Conservation (phyloP, 2,329 filamentous ascomycete species). For the Cercospora sesami region DNA sequence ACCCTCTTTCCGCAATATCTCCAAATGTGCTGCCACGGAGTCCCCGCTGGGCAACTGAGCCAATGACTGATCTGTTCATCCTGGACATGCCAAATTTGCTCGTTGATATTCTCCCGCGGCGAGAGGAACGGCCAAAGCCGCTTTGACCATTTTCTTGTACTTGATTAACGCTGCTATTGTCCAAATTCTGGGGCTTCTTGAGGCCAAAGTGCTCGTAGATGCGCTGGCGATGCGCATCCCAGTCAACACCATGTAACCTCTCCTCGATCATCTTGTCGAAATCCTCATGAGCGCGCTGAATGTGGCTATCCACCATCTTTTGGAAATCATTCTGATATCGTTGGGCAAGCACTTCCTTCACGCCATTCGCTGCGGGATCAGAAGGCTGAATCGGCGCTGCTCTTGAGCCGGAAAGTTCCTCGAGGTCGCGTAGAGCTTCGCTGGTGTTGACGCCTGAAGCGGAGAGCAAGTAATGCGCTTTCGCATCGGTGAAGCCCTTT, state of each 20-base stretch:
- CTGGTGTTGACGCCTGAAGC: slow-evolving; percentile 90
- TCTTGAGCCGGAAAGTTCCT: slow-evolving; percentile 32
- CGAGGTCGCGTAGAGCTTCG: slow-evolving; percentile 78
- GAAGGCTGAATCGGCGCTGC: slow-evolving; percentile 18
- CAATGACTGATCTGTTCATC: slow-evolving; percentile 83
- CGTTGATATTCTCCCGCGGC: slow-evolving; percentile 44
- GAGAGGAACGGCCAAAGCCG: slow-evolving; percentile 56
- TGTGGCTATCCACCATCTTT: slow-evolving; percentile 37
- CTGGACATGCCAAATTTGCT: slow-evolving; percentile 67
- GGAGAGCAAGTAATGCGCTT: slow-evolving; percentile 83
- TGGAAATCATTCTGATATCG: slow-evolving; percentile 64
- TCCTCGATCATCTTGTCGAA: slow-evolving; percentile 94
- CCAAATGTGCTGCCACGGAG: slow-evolving; percentile 40
- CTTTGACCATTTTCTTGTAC: slow-evolving; percentile 32
- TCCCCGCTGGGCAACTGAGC: slow-evolving; percentile 65
- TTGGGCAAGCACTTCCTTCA: slow-evolving; percentile 36
- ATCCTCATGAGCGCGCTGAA: slow-evolving; percentile 83
- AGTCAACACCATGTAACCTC: slow-evolving; percentile 83
- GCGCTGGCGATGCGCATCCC: slow-evolving; percentile 87
- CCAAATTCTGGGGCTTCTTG: slow-evolving; percentile 44
- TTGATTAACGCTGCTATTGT: slow-evolving; percentile 37
- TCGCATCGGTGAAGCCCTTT: slow-evolving; percentile 57
- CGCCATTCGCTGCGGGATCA: slow-evolving; percentile 23
- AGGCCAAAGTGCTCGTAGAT: slow-evolving; percentile 98
- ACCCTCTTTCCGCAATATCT: slow-evolving; percentile 50